Conservation (phyloP, 208 protist genomes). For the Crithidia fasciculata region DNA sequence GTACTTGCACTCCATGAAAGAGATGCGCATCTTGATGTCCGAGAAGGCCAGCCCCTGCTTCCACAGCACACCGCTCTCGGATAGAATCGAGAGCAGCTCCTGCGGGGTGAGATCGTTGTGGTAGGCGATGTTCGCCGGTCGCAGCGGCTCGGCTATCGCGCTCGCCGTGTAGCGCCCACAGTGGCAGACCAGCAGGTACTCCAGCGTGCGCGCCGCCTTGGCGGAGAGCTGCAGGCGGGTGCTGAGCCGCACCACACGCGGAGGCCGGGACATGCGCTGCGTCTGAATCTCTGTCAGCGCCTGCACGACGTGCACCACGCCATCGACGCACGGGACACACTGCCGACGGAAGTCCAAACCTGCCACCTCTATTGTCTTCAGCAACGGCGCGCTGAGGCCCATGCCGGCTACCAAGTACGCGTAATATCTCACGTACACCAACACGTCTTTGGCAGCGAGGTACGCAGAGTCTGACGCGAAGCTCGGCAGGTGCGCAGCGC, state of each 20-base stretch:
- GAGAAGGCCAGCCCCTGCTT: slow-evolving; percentile 82
- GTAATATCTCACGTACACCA: slow-evolving; percentile 48
- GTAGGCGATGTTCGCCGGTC: slow-evolving; percentile 57
- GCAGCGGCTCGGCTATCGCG: slow-evolving; percentile 29
- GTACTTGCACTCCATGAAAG: slow-evolving; percentile 71
- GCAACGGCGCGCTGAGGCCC: slow-evolving; percentile 28
- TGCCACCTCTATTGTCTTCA: slow-evolving; percentile 29
- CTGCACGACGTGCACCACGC: slow-evolving; percentile 25
- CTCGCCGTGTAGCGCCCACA: slow-evolving; percentile 47
- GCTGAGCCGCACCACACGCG: slow-evolving; percentile 79
- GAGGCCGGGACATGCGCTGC: slow-evolving; percentile 49
- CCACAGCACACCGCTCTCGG: slow-evolving; percentile 75
- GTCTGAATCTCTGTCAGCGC: slow-evolving; percentile 40
- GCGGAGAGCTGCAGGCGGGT: slow-evolving; percentile 50
- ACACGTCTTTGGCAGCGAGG: slow-evolving; percentile 57
- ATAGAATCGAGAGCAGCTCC: slow-evolving; percentile 79
- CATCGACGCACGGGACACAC: slow-evolving; percentile 53
- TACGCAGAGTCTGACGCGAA: slow-evolving; percentile 75
- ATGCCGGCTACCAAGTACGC: slow-evolving; percentile 17
- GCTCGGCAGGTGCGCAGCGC: slow-evolving; percentile 37
- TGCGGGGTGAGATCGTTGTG: slow-evolving; percentile 65
- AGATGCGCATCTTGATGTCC: slow-evolving; percentile 53
- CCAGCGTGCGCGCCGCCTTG: slow-evolving; percentile 59
- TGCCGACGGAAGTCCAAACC: slow-evolving; percentile 54
- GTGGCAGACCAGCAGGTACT: slow-evolving; percentile 83